A percentile compares a stretch with the other conserved stretches of the same genome.
Evolutionary conservation across 2,329 filamentous ascomycete genomes (phyloP).

Genomic region (Hansfordia pulvinata): DNA sequence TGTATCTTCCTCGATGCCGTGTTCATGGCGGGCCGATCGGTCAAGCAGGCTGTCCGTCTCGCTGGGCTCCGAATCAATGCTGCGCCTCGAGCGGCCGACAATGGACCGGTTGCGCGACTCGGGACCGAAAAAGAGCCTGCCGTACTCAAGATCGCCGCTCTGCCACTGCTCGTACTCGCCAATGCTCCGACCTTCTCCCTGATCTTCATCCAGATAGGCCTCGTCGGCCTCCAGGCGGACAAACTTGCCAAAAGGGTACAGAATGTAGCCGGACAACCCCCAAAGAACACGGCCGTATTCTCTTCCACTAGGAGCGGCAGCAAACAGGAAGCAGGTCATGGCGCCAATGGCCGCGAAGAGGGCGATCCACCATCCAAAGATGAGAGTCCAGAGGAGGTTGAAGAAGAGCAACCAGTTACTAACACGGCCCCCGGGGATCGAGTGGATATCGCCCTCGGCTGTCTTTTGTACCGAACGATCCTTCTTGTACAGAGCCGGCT

Average conservation of each 20-base stretch:
- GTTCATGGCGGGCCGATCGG: slow-evolving; percentile 37
- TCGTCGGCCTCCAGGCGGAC: slow-evolving; percentile 90
- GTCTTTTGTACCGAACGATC: slow-evolving; percentile 90
- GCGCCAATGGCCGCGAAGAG: slow-evolving; percentile 62
- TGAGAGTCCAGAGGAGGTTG: slow-evolving; percentile 79
- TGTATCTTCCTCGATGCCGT: slow-evolving; percentile 18
- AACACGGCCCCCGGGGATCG: slow-evolving; percentile 76
- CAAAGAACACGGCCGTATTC: slow-evolving; percentile 80
- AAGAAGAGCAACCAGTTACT: slow-evolving; percentile 75
- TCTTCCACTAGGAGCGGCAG: slow-evolving; percentile 63
- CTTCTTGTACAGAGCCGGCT: slow-evolving; percentile 97
- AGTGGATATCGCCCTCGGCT: slow-evolving; percentile 94
- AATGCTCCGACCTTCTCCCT: slow-evolving; percentile 91
- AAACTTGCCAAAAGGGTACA: slow-evolving; percentile 96
- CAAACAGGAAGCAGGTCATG: slow-evolving; percentile 64
- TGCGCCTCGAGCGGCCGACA: slow-evolving; percentile 73
- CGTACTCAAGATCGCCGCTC: slow-evolving; percentile 90
- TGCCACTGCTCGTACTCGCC: slow-evolving; percentile 99
- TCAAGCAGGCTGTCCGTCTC: slow-evolving; percentile 87
- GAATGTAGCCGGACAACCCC: slow-evolving; percentile 72
- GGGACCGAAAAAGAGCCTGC: slow-evolving; percentile 89
- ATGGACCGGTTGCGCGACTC: slow-evolving; percentile 57
- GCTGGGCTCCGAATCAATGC: slow-evolving; percentile 69
- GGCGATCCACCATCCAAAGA: slow-evolving; percentile 95
- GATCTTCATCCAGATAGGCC: slow-evolving; percentile 84